These are phyloP conservation scores for Penicillium hesseltinei DNA, from an alignment of 2,329 filamentous ascomycete genomes.

Conservation along the genomic window DNA sequence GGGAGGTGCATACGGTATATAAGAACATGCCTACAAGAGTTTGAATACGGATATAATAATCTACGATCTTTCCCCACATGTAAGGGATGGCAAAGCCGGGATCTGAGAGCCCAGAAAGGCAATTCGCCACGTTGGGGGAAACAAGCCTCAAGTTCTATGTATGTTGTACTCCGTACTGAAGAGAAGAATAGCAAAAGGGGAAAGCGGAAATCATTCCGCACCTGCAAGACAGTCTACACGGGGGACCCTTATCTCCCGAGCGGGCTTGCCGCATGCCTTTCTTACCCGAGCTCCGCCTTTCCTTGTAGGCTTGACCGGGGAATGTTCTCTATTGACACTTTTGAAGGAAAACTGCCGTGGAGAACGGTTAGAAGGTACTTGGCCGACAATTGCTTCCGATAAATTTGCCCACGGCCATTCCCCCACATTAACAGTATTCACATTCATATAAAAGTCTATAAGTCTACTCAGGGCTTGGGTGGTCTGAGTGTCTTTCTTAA, in stretches of 20 bases:
- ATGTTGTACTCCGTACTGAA: too few species aligned
- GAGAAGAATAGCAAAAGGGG: too few species aligned
- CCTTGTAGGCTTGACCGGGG: background rate
- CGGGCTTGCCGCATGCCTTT: background rate
- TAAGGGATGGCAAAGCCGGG: background rate
- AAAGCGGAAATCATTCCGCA: background rate
- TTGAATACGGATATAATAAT: too few species aligned
- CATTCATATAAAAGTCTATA: background rate
- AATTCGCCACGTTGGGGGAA: background rate
- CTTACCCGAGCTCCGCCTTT: conserved; percentile 11
- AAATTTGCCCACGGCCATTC: conserved; percentile 2
- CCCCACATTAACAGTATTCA: background rate
- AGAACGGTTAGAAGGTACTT: background rate
- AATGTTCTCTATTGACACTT: background rate
- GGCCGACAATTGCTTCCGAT: background rate
- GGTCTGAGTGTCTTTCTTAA: background rate
- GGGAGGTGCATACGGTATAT: background rate
- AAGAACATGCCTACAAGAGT: background rate
- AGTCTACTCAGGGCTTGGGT: background rate
- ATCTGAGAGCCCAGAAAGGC: background rate
- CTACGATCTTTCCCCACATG: background rate
- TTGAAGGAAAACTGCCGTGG: background rate
- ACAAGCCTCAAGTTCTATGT: background rate
- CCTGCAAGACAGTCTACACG: background rate
- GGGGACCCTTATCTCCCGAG: background rate